Evolutionary conservation across 306 rosid genomes (phyloP).

Genomic region (Quercus robur): DNA sequence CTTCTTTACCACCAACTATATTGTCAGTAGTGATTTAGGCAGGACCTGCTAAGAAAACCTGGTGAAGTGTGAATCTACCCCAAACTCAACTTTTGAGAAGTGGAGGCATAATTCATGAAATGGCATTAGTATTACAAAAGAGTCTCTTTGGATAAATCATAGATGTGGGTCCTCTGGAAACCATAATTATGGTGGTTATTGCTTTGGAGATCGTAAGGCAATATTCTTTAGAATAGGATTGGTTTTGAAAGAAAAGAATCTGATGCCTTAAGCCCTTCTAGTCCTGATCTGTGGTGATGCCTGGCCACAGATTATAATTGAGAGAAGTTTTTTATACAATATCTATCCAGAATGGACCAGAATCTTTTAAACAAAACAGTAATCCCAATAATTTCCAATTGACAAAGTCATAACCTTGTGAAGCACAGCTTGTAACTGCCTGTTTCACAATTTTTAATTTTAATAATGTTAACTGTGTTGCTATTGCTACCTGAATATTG

Average conservation of each 20-base stretch:
- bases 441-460: background rate
- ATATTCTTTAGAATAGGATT: background rate
- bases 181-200: background rate
- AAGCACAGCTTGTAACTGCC: background rate
- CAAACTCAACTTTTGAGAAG: background rate
- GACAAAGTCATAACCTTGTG: background rate
- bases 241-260: background rate
- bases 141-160: background rate
- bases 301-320: background rate
- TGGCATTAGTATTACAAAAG: background rate
- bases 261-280: background rate
- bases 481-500: background rate
- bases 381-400: too few species aligned
- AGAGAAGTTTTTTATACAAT: background rate
- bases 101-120: background rate
- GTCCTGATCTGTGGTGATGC: background rate
- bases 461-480: background rate
- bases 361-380: too few species aligned
- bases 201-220: background rate
- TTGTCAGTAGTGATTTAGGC: background rate
- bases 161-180: background rate
- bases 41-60: background rate
- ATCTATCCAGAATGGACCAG: too few species aligned
- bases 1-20: background rate
- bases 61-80: background rate